A percentile compares a stretch with the other conserved stretches of the same genome.
Evolutionary conservation across 2,329 filamentous ascomycete genomes (phyloP).

Genomic region (Alternaria alternata): DNA sequence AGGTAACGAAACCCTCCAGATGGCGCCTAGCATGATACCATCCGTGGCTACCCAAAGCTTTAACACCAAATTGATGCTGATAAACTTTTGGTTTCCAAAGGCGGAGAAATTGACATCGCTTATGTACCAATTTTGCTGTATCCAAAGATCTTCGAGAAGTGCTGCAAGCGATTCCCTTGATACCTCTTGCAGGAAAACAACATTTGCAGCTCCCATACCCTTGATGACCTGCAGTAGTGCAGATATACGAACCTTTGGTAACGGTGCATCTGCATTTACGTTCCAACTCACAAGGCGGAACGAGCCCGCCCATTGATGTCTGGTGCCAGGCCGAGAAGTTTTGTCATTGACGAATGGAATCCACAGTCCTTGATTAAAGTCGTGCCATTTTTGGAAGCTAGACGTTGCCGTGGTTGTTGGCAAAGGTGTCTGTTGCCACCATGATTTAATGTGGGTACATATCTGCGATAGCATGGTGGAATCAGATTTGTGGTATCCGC

Average conservation of each 20-base stretch:
- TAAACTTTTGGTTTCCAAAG: conserved; percentile 5
- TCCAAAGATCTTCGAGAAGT: conserved; percentile 3
- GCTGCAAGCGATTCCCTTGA: not conserved
- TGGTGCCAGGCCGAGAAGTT: not conserved
- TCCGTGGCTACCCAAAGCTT: not conserved
- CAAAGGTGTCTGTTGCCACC: conserved; percentile 12
- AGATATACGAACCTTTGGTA: conserved; percentile 4
- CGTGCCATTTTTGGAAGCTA: conserved; percentile 10
- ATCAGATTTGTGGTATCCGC: not conserved
- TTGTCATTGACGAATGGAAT: not conserved
- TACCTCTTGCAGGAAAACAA: conserved; percentile 13
- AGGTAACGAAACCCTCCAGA: conserved; percentile 7
- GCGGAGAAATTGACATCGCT: not conserved
- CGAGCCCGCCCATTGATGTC: conserved; percentile 6
- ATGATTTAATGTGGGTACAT: conserved; percentile 2
- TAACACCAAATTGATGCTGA: conserved; percentile 3
- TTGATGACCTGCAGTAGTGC: conserved; percentile 4
- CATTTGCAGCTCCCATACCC: not conserved
- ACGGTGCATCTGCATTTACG: not conserved
- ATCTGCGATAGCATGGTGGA: conserved; percentile 11
- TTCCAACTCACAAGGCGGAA: conserved; percentile 14
- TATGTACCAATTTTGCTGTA: conserved; percentile 7
- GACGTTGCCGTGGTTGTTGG: conserved; percentile 3
- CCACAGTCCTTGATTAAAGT: not conserved
- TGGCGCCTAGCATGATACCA: not conserved